Evolutionary conservation across 345 rosid genomes (phyloP).

Genomic region (Salix purpurea): DNA sequence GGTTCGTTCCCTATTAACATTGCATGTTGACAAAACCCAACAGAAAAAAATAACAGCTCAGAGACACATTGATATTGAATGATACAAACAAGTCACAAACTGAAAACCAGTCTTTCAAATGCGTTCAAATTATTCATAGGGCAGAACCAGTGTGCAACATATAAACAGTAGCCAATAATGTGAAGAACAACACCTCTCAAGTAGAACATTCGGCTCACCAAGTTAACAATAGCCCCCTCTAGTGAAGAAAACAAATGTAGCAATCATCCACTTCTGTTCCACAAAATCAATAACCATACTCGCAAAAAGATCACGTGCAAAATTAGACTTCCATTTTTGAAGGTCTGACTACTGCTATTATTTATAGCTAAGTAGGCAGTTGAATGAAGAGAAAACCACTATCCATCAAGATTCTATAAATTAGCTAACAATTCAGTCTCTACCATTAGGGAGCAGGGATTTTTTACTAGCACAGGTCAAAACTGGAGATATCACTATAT

Average conservation of each 20-base stretch:
- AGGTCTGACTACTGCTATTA: not conserved
- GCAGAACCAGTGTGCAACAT: not conserved
- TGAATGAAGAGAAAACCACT: not conserved
- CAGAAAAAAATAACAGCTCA: not conserved
- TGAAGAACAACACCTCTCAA: not conserved
- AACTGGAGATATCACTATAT: not conserved
- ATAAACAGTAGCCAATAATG: not conserved
- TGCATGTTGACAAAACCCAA: not conserved
- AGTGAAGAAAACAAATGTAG: not conserved
- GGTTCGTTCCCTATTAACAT: no score
- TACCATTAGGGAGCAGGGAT: not conserved
- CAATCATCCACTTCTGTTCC: not conserved
- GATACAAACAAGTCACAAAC: not conserved
- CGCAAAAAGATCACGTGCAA: not conserved
- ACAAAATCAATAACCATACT: not conserved
- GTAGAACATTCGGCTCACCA: not conserved
- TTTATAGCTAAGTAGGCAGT: not conserved
- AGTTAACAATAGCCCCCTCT: not conserved
- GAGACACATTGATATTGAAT: no score
- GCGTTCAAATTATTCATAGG: not conserved
- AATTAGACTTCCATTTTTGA: not conserved
- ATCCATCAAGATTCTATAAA: not conserved
- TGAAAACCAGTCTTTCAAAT: not conserved
- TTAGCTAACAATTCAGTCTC: not conserved
- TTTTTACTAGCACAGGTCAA: not conserved